Evolutionary conservation across 768 basidiomycete genomes (phyloP).

Genomic region (Lactarius pseudohatsudake): DNA sequence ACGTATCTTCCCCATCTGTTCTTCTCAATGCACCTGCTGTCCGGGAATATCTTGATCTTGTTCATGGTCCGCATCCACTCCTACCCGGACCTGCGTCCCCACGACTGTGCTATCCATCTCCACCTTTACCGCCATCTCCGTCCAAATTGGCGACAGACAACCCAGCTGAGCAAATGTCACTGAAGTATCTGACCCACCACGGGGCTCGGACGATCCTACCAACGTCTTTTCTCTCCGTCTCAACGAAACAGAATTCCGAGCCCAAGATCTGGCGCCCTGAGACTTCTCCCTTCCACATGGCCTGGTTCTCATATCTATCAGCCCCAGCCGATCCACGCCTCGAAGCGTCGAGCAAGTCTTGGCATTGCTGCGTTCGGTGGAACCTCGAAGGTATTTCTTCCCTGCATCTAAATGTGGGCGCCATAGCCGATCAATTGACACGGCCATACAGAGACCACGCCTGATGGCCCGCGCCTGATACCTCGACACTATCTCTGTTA

Average conservation of each 20-base stretch:
- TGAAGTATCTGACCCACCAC: neutral
- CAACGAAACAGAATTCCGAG: neutral
- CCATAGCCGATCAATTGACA: constrained; percentile 2
- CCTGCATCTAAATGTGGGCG: neutral
- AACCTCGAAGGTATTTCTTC: constrained; percentile 13
- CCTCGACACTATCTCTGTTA: neutral
- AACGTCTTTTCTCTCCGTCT: neutral
- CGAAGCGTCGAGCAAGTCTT: constrained; percentile 16
- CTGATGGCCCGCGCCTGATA: neutral
- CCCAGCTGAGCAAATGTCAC: constrained; percentile 1
- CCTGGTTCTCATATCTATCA: neutral
- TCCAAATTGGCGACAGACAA: neutral
- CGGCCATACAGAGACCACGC: neutral
- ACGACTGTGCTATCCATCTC: constrained; percentile 8
- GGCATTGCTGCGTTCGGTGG: neutral
- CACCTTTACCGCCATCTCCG: neutral
- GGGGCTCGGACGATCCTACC: neutral
- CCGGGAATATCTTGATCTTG: constrained; percentile 14
- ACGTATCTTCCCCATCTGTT: constrained; percentile 6
- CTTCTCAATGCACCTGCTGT: constrained; percentile 18
- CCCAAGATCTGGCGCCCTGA: neutral
- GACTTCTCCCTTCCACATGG: neutral
- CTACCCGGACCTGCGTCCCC: neutral
- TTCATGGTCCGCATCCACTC: constrained; percentile 15
- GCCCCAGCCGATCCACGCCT: neutral